Evolutionary conservation across 371 early-diverging fungal species (phyloP).

Genomic region (Mucor saturninus): DNA sequence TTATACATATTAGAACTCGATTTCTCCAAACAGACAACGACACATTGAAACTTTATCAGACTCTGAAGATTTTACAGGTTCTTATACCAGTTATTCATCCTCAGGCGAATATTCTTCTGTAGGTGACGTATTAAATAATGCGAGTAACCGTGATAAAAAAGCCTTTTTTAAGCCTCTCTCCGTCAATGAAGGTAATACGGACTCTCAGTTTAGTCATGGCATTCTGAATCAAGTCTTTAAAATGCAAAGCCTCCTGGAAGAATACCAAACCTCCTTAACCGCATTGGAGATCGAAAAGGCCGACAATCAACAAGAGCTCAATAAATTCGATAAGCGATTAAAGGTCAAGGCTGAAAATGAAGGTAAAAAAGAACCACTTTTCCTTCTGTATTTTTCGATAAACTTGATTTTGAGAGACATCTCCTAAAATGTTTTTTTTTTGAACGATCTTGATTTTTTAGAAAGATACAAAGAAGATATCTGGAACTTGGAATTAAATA

Average conservation of each 20-base stretch:
- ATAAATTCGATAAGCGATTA: conserved; percentile 6
- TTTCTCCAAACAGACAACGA: conserved; percentile 2
- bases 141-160: background rate
- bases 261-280: conserved; percentile 12
- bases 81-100: conserved; percentile 2
- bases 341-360: background rate
- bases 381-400: background rate
- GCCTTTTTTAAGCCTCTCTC: background rate
- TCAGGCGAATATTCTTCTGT: conserved; percentile 1
- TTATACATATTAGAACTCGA: conserved; percentile 4
- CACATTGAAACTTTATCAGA: background rate
- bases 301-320: conserved; percentile 24
- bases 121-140: background rate
- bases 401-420: background rate
- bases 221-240: conserved; percentile 3
- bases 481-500: conserved; percentile 27
- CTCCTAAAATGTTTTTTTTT: background rate
- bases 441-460: conserved; percentile 4
- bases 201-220: background rate
- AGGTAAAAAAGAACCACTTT: background rate
- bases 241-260: conserved; percentile 18
- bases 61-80: background rate
- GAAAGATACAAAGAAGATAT: conserved; percentile 29
- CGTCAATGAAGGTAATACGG: background rate
- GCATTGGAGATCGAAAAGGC: conserved; percentile 20